Base-by-base conservation (phyloP, 495 filamentous ascomycete species). In the Emericellopsis terricola region DNA sequence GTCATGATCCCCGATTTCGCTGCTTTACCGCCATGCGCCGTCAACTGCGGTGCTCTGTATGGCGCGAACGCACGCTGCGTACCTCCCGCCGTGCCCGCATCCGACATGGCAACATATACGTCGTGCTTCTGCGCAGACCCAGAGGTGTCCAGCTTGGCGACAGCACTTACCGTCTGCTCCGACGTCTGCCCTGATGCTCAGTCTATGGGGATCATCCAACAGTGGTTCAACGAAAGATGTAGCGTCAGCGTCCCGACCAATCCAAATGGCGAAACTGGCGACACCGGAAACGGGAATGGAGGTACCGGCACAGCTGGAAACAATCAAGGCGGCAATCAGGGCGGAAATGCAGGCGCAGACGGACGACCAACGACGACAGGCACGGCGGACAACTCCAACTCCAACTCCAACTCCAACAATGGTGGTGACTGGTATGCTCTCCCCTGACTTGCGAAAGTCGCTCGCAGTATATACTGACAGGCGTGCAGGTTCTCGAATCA, bases 51-150 rank as follows among this genome's bases (percentile, higher is more conserved):
- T 14, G 38, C 45, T 1, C 56, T 71, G 23, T 69, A 57, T 43
- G 65, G 69, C 45, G 67, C 59, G 8, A 68, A 71, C 41, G 66
- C 65, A 40, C 59, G 50, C 33, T 71, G 66, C 43, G 58, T 60
- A 0, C 61, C 61, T 3, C 60, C 64, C 3, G 48, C 46, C 0
- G 49, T 44, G 2, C 40, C 53, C 6, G 30, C 33, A 2, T 44
- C 40, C 32, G 48, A 45, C 28, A 36, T 46, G 19, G 36, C 11
- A 30, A 42, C 39, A 15, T 55, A 59, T 41, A 45, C 50, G 8
- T 43, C 38, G 15, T 71, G 67, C 42, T 69, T 71, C 35, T 71
- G 67, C 41, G 43, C 37, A 36, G 23, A 52, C 10, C 39, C 42
- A 8, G 47, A 69, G 4, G 44, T 53, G 2, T 40, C 59, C 2